Evolutionary conservation across 345 rosid genomes (phyloP).

Genomic region (Viola odorata): DNA sequence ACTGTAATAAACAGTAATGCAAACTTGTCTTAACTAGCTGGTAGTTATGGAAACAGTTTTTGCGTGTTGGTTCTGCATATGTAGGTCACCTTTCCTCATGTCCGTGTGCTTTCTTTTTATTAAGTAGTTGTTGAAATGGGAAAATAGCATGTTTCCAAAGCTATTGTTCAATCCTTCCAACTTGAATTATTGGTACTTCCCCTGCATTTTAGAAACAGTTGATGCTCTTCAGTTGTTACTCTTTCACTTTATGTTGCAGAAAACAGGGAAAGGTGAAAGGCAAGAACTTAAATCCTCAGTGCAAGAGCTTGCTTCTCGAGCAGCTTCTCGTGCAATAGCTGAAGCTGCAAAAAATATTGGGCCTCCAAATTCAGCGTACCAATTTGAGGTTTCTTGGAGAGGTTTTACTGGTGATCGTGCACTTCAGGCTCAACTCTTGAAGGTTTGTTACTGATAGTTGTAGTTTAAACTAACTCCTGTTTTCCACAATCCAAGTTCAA

Average conservation of each 20-base stretch:
- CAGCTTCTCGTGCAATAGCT: conserved; percentile 64
- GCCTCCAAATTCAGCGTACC: conserved; percentile 76
- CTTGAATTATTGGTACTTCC: too few relatives aligned
- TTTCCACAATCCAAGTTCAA: too few relatives aligned
- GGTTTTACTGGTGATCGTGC: conserved; percentile 56
- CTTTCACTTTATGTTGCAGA: conserved; percentile 21
- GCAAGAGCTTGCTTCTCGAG: conserved; percentile 79
- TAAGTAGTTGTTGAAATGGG: too few relatives aligned
- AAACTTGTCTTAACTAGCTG: too few relatives aligned
- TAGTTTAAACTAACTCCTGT: not conserved
- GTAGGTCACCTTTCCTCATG: too few relatives aligned
- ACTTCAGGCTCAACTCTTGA: conserved; percentile 57
- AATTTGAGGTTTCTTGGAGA: conserved; percentile 81
- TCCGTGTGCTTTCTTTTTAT: too few relatives aligned
- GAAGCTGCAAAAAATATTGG: conserved; percentile 66
- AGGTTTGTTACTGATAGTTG: conserved; percentile 39
- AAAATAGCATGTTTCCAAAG: too few relatives aligned
- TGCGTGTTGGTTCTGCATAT: too few relatives aligned
- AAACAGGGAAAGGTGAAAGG: conserved; percentile 30
- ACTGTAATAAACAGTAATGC: too few relatives aligned
- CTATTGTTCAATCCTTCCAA: too few relatives aligned
- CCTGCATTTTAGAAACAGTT: too few relatives aligned
- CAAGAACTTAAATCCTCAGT: conserved; percentile 52
- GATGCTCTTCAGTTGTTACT: not conserved
- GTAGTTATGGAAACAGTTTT: too few relatives aligned